Evolutionary conservation across 2,329 filamentous ascomycete genomes (phyloP).

Genomic region (Penicillium hordei): DNA sequence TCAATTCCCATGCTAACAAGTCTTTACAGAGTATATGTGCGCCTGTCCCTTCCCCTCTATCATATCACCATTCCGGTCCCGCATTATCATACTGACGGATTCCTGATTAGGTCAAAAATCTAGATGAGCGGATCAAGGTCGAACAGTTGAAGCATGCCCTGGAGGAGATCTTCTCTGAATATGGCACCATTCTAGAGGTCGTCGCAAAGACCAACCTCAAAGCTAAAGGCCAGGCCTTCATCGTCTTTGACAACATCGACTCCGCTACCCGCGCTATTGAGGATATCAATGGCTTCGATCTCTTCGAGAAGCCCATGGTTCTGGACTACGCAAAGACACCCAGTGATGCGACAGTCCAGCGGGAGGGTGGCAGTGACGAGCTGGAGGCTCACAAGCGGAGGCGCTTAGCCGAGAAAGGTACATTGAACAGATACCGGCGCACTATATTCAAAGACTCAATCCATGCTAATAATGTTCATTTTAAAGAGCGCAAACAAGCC

Average conservation of each 20-base stretch:
- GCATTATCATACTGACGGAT: conserved; percentile 15
- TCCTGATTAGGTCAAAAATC: conserved; percentile 63
- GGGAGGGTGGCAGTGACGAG: conserved; percentile 71
- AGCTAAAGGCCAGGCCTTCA: conserved; percentile 91
- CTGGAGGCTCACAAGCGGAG: conserved; percentile 83
- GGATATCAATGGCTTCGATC: conserved; percentile 85
- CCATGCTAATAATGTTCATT: conserved; percentile 6
- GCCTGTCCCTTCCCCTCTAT: conserved; percentile 19
- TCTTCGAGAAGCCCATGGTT: conserved; percentile 89
- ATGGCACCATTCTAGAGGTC: conserved; percentile 80
- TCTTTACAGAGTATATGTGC: conserved; percentile 43
- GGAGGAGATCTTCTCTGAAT: conserved; percentile 78
- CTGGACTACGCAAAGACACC: conserved; percentile 76
- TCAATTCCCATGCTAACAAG: conserved; percentile 16
- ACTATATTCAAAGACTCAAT: not conserved
- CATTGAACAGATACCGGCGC: conserved; percentile 2
- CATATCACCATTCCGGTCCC: conserved; percentile 11
- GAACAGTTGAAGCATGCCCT: conserved; percentile 73
- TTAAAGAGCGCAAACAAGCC: conserved; percentile 72
- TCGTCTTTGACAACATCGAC: conserved; percentile 82
- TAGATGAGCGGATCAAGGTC: conserved; percentile 88
- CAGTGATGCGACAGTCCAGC: conserved; percentile 83
- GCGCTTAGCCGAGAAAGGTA: conserved; percentile 86
- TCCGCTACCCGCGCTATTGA: conserved; percentile 80
- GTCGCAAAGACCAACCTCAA: conserved; percentile 87